phyloP scores from a whole-genome alignment of 768 basidiomycete species.

The Fistulinella prunicolor region DNA sequence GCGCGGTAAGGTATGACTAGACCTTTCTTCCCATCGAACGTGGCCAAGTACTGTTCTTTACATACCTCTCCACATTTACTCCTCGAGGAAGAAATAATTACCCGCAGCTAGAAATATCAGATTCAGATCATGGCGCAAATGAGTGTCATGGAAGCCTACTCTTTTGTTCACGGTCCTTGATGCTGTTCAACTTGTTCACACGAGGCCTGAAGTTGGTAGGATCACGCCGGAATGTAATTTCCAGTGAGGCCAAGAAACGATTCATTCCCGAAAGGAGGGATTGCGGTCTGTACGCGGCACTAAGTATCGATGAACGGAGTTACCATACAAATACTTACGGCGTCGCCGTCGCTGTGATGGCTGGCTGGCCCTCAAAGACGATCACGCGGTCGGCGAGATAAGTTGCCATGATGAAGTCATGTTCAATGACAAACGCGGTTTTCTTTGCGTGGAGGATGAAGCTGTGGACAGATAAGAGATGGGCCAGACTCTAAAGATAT shows the following conservation, averaged over 20 bases:
- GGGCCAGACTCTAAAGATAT: background rate
- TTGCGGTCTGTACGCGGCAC: conserved; percentile 63
- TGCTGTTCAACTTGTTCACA: conserved; percentile 80
- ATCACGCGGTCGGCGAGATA: conserved; percentile 98
- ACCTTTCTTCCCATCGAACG: conserved; percentile 12
- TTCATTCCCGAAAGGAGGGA: conserved; percentile 97
- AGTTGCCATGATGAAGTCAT: conserved; percentile 99
- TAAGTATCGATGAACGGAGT: conserved; percentile 1
- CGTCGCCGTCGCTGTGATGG: conserved; percentile 83
- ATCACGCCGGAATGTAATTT: conserved; percentile 98
- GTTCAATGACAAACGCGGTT: conserved; percentile 98
- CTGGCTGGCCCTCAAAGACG: conserved; percentile 86
- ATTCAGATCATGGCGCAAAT: conserved; percentile 5
- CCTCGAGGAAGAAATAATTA: conserved; percentile 93
- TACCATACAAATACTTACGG: conserved; percentile 53
- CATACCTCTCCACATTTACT: conserved; percentile 37
- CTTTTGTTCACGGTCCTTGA: conserved; percentile 90
- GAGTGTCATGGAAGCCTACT: conserved; percentile 38
- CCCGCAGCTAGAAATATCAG: conserved; percentile 52
- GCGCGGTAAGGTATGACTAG: conserved; percentile 4
- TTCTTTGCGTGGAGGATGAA: conserved; percentile 97
- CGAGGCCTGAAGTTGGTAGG: conserved; percentile 91
- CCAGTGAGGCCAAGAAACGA: conserved; percentile 89
- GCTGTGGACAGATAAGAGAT: conserved; percentile 33
- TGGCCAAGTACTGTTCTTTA: background rate